Percentiles rank a stretch among this genome's conserved stretches.
phyloP scores from a whole-genome alignment of 2,329 filamentous ascomycete species.

The Parascedosporium putredinis region DNA sequence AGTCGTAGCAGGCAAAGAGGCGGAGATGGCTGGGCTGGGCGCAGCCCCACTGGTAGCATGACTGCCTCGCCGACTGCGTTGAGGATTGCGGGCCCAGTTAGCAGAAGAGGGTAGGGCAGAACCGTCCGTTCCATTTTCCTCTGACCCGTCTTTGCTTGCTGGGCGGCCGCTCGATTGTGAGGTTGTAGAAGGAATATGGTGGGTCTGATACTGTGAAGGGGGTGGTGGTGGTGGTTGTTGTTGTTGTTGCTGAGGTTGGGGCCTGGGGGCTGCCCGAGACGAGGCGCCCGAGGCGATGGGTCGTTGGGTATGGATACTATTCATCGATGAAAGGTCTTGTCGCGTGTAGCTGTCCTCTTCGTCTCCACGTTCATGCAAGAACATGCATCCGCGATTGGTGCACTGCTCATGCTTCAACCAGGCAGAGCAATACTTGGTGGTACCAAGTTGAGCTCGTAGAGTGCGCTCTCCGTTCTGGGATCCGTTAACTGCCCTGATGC shows the following conservation, averaged over 20 bases:
- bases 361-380: conserved; percentile 94
- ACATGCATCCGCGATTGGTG: conserved; percentile 95
- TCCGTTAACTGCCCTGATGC: conserved; percentile 86
- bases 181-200: conserved; percentile 16
- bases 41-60: conserved; percentile 72
- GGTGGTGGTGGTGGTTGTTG: no score
- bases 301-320: conserved; percentile 73
- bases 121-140: conserved; percentile 58
- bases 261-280: conserved; percentile 42
- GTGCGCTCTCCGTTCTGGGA: conserved; percentile 82
- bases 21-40: conserved; percentile 69
- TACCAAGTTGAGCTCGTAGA: conserved; percentile 70
- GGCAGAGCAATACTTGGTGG: conserved; percentile 96
- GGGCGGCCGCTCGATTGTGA: conserved; percentile 63
- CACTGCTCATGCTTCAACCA: conserved; percentile 92
- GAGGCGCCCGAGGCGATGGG: conserved; percentile 45
- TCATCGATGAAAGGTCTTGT: conserved; percentile 90
- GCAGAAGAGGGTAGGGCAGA: conserved; percentile 89
- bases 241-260: background rate
- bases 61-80: conserved; percentile 61
- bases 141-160: conserved; percentile 66
- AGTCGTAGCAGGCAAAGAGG: conserved; percentile 41
- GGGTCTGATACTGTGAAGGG: conserved; percentile 1
- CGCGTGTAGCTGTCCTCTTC: conserved; percentile 94
- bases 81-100: conserved; percentile 74